Conservation (phyloP, 352 stramenopile species). For the Bremia lactucae region DNA sequence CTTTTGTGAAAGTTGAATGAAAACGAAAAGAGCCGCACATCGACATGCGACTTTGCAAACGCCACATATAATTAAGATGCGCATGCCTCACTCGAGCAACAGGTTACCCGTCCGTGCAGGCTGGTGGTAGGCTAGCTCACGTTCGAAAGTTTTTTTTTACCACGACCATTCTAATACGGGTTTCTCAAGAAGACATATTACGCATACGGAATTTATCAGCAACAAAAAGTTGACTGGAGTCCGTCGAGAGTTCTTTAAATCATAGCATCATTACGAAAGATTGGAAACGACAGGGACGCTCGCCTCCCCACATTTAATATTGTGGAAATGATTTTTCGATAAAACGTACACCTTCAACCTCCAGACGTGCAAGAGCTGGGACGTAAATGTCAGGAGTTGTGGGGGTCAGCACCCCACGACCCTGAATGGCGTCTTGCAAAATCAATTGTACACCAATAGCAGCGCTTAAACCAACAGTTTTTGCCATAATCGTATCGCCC, state of each 20-base stretch:
- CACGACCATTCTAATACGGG: too few species aligned
- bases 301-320: constrained; percentile 5
- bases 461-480: constrained; percentile 91
- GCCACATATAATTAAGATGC: too few species aligned
- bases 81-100: constrained; percentile 42
- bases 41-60: too few species aligned
- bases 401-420: constrained; percentile 80
- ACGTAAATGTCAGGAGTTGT: constrained; percentile 86
- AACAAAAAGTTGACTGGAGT: constrained; percentile 11
- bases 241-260: constrained; percentile 25
- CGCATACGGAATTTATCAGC: too few species aligned
- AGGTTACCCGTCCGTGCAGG: constrained; percentile 36
- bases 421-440: constrained; percentile 78
- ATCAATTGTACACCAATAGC: constrained; percentile 91
- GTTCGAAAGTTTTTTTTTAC: constrained; percentile 44
- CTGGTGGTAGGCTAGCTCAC: constrained; percentile 29
- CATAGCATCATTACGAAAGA: constrained; percentile 1
- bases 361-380: constrained; percentile 70
- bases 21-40: too few species aligned
- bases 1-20: too few species aligned
- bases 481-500: constrained; percentile 91
- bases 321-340: constrained; percentile 67
- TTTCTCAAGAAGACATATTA: constrained; percentile 73
- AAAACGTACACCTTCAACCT: constrained; percentile 83
- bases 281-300: background rate